phyloP scores from a whole-genome alignment of 2,329 filamentous ascomycete genomes.

The Taxawa tesnikishii region DNA sequence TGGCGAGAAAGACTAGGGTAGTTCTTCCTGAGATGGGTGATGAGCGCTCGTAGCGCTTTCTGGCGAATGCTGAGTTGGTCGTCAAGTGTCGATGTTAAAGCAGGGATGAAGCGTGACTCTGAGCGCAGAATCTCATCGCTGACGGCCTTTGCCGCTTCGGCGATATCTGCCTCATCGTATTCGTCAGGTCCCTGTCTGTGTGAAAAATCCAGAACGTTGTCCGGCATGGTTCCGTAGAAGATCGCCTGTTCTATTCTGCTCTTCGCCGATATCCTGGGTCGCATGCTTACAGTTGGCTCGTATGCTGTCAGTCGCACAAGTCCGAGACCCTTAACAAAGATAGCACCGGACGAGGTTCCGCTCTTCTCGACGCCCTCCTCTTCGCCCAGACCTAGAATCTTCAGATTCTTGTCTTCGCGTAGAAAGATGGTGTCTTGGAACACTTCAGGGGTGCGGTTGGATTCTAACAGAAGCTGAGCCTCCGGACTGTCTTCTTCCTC shows the following conservation, averaged over 20 bases:
- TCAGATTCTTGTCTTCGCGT: conserved; percentile 37
- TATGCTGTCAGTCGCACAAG: conserved; percentile 42
- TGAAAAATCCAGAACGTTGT: conserved; percentile 81
- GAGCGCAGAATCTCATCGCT: conserved; percentile 76
- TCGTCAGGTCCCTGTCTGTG: conserved; percentile 47
- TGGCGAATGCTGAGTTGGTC: conserved; percentile 65
- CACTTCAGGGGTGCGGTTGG: conserved; percentile 47
- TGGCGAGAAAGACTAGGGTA: conserved; percentile 51
- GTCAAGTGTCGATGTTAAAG: conserved; percentile 59
- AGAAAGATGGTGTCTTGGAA: conserved; percentile 87
- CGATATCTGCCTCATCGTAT: conserved; percentile 59
- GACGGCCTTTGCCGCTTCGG: conserved; percentile 62
- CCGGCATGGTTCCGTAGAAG: conserved; percentile 72
- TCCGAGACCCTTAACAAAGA: conserved; percentile 47
- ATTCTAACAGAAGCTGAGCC: conserved; percentile 60
- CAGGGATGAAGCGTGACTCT: conserved; percentile 60
- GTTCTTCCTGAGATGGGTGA: conserved; percentile 55
- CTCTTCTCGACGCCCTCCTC: conserved; percentile 30
- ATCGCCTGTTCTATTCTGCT: conserved; percentile 89
- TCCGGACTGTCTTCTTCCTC: conserved; percentile 56
- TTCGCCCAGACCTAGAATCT: conserved; percentile 36
- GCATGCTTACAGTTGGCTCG: conserved; percentile 47
- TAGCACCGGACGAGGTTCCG: conserved; percentile 27
- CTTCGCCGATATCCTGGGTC: conserved; percentile 57
- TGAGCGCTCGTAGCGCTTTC: conserved; percentile 62